Base-by-base conservation (phyloP, 1,139 yeast genomes). In the Kodamaea sp. region DNA sequence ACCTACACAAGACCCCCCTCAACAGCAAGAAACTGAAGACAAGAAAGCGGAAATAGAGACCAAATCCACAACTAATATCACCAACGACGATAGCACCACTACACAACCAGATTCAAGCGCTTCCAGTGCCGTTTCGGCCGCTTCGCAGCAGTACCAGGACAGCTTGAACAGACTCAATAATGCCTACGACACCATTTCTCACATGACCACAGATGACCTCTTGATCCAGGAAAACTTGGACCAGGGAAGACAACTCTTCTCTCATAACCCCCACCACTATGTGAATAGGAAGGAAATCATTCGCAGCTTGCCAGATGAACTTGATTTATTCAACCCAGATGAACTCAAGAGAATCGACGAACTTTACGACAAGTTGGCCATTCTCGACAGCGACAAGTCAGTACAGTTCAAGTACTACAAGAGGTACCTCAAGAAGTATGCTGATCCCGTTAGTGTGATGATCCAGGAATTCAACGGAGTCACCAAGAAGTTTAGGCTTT, bases 201-300 rank as follows among this genome's bases (percentile, higher is more conserved):
- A 55, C 39, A 67, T 70, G 75, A 53, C 69, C n/a, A 49, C 53
- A 7, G 62, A 66, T 20, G 73, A 70, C 39, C 46, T 70, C 19
- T 42, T 50, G 32, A 57, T 66, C 25, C 75, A 70, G 43, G 53
- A 58, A 36, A 63, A 61, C 38, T 48, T 69, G 22, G 74, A 68
- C 41, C 58, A 61, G 28, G 69, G 67, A 7, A 44, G 53, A 29
- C 71, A 63, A 38, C 59, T 67, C 36, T 55, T 61, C 32, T 51
- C 67, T 11, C 59, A 61, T 37, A 57, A 59, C 6, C 57, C 68
- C 6, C 62, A 62, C 19, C 72, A 67, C 48, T 63, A 53, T 41
- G 45, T 69, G 21, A 66, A 70, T 45, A 47, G 76, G 27, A 60
- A 59, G 34, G 47, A 53, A 26, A 44, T 66, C 11, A 46, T 69